These are phyloP conservation scores for Fusarium pseudonygamai DNA, from an alignment of 2,329 filamentous ascomycete genomes.

Conservation along the genomic window DNA sequence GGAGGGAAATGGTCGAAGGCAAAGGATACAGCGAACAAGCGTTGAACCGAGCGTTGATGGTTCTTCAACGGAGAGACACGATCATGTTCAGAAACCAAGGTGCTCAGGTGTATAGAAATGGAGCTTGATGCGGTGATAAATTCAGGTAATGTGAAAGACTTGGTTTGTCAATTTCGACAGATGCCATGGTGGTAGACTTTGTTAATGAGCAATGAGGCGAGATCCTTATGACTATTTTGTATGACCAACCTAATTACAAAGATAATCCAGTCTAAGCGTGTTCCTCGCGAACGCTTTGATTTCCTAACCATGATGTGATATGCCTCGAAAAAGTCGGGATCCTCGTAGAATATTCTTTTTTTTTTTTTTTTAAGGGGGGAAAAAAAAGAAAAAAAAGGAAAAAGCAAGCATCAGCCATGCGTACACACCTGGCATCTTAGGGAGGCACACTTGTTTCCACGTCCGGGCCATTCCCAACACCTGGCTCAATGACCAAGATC, in stretches of 20 bases:
- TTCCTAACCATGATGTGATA: neutral
- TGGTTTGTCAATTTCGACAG: constrained; percentile 15
- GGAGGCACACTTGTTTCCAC: too few species aligned
- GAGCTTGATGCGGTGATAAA: constrained; percentile 58
- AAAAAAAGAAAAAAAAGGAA: too few species aligned
- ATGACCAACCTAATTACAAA: constrained; percentile 1
- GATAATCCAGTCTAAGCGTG: neutral
- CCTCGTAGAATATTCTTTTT: neutral
- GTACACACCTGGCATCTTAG: too few species aligned
- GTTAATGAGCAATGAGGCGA: constrained; percentile 39
- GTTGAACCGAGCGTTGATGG: constrained; percentile 83
- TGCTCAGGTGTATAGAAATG: constrained; percentile 77
- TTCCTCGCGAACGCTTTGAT: neutral
- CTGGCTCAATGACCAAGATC: too few species aligned
- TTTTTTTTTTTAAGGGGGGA: too few species aligned
- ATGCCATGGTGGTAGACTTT: constrained; percentile 27
- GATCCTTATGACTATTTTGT: constrained; percentile 7
- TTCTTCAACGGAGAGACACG: constrained; percentile 88
- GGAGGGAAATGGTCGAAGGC: constrained; percentile 90
- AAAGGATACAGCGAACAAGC: constrained; percentile 90
- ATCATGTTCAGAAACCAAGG: constrained; percentile 83
- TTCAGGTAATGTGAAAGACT: constrained; percentile 21
- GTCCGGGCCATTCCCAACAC: too few species aligned
- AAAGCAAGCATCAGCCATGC: too few species aligned
- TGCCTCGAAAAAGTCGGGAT: neutral